Conservation (phyloP, 2,329 filamentous ascomycete genomes). For the Teratosphaeria viscida region DNA sequence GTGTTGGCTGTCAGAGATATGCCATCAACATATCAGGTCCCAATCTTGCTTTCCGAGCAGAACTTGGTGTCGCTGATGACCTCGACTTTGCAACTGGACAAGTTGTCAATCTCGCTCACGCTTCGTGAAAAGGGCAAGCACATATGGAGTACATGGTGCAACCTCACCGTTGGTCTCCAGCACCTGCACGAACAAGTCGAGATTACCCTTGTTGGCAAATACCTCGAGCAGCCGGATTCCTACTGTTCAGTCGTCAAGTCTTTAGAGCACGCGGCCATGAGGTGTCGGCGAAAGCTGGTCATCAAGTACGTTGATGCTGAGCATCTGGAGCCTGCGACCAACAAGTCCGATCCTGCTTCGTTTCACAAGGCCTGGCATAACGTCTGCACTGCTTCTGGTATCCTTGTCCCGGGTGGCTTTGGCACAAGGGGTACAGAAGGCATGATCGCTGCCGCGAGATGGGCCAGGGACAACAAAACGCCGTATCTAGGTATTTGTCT, state of each 20-base stretch:
- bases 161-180: conserved; percentile 56
- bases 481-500: conserved; percentile 87
- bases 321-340: conserved; percentile 61
- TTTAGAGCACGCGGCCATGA: conserved; percentile 86
- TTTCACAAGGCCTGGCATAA: conserved; percentile 75
- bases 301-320: conserved; percentile 78
- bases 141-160: conserved; percentile 74
- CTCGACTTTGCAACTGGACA: conserved; percentile 54
- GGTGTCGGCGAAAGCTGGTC: conserved; percentile 66
- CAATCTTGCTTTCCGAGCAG: conserved; percentile 79
- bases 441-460: conserved; percentile 80
- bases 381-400: conserved; percentile 59
- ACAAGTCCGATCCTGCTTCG: conserved; percentile 53
- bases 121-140: conserved; percentile 52
- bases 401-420: conserved; percentile 68
- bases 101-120: conserved; percentile 35
- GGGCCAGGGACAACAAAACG: conserved; percentile 69
- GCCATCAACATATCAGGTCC: conserved; percentile 85
- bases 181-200: conserved; percentile 58
- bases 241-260: conserved; percentile 80
- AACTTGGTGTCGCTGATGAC: conserved; percentile 59
- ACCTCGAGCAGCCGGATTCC: conserved; percentile 71
- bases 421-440: conserved; percentile 74
- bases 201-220: conserved; percentile 89
- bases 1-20: conserved; percentile 84